Conservation (phyloP, 768 basidiomycete genomes). For the Tricholoma hemisulphureum region DNA sequence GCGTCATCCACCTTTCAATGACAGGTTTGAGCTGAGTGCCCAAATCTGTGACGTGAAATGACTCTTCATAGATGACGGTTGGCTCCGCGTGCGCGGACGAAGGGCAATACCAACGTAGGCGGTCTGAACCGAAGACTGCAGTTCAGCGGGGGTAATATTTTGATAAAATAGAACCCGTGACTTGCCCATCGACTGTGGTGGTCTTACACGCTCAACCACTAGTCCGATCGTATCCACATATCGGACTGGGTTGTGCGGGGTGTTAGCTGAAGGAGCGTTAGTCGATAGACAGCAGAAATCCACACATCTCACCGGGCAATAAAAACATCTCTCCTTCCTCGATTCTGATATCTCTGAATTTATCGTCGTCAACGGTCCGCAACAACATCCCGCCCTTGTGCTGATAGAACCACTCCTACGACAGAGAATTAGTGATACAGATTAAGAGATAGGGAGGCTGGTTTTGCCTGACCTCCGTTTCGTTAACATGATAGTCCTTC, state of each 20-base stretch:
- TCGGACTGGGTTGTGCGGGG: slow-evolving; percentile 93
- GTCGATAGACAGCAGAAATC: background rate
- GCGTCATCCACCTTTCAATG: slow-evolving; percentile 79
- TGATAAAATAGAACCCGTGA: background rate
- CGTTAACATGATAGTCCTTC: slow-evolving; percentile 92
- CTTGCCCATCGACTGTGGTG: slow-evolving; percentile 71
- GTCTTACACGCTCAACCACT: slow-evolving; percentile 85
- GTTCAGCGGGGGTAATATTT: background rate
- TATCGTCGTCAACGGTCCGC: slow-evolving; percentile 76
- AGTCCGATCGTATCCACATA: slow-evolving; percentile 89
- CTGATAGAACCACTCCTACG: slow-evolving; percentile 97
- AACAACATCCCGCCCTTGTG: slow-evolving; percentile 92
- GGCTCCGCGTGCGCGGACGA: slow-evolving; percentile 56
- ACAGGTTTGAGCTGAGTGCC: slow-evolving; percentile 92
- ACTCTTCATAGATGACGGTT: slow-evolving; percentile 78
- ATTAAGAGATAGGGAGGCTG: background rate
- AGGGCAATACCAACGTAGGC: slow-evolving; percentile 76
- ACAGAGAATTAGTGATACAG: background rate
- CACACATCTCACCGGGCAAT: slow-evolving; percentile 65
- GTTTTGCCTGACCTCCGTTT: slow-evolving; percentile 74
- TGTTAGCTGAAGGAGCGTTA: slow-evolving; percentile 61
- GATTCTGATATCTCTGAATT: slow-evolving; percentile 83
- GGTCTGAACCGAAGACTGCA: slow-evolving; percentile 50
- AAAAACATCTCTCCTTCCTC: slow-evolving; percentile 97
- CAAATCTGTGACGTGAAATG: slow-evolving; percentile 85